phyloP scores from a whole-genome alignment of 345 rosid genomes.

The Zanthoxylum bungeanum region DNA sequence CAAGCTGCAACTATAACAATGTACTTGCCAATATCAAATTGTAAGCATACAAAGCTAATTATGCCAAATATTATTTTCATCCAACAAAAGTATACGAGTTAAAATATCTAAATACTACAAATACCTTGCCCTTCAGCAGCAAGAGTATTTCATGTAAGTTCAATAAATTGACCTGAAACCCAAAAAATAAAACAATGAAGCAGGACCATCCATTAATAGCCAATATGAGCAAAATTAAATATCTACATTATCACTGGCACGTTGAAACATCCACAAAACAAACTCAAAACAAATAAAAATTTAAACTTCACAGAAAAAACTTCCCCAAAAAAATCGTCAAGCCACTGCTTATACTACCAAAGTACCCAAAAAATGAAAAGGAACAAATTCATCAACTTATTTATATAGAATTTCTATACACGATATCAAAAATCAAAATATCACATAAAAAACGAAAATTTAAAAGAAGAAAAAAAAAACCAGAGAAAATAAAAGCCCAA shows the following conservation, averaged over 20 bases:
- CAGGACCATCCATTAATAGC: constrained; percentile 5
- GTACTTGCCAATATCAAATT: neutral
- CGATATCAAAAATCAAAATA: constrained; percentile 2
- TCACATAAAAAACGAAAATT: neutral
- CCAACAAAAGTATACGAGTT: neutral
- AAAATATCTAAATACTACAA: neutral
- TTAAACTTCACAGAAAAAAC: neutral
- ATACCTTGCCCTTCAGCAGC: neutral
- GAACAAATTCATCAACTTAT: constrained; percentile 3
- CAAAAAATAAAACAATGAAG: constrained; percentile 6
- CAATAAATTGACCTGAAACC: constrained; percentile 10
- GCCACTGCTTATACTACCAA: neutral
- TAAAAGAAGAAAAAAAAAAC: neutral
- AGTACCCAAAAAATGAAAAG: neutral
- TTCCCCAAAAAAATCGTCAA: neutral
- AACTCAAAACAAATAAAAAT: neutral
- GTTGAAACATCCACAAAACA: constrained; percentile 6
- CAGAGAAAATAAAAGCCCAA: constrained; percentile 2
- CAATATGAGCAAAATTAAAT: neutral
- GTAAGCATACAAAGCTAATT: neutral
- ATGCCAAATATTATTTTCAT: neutral
- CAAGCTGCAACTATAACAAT: neutral
- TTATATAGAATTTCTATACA: no score
- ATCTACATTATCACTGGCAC: constrained; percentile 12
- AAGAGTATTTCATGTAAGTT: neutral